Percentiles rank a stretch among this genome's conserved stretches.
Evolutionary conservation across 805 yeast species (phyloP).

Genomic region (Saccharomycopsis oosterbeekiorum): DNA sequence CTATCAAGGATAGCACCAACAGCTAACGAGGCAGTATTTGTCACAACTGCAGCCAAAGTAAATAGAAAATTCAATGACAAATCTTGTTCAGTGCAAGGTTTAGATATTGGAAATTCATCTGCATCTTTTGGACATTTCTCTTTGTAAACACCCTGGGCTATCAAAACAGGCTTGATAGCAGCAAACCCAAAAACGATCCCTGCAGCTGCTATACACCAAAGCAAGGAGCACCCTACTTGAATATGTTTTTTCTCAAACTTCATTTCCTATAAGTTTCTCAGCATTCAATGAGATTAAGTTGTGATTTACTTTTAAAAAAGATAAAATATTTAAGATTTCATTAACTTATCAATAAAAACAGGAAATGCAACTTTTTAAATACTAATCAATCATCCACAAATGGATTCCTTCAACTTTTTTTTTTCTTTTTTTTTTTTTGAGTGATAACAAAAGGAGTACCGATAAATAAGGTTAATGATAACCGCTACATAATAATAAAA

Average conservation of each 20-base stretch:
- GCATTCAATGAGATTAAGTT: background rate
- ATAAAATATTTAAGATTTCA: background rate
- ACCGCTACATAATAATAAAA: too few species aligned
- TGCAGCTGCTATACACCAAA: constrained; percentile 86
- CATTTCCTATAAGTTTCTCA: background rate
- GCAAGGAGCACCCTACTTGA: constrained; percentile 64
- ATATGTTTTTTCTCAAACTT: constrained; percentile 25
- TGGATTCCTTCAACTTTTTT: background rate
- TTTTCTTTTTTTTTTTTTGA: background rate
- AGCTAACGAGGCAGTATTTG: constrained; percentile 72
- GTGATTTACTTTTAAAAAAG: background rate
- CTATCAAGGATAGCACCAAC: constrained; percentile 75
- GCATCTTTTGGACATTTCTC: constrained; percentile 45
- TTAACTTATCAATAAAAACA: too few species aligned
- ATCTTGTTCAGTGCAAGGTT: constrained; percentile 64
- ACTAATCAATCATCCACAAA: background rate
- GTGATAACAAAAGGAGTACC: background rate
- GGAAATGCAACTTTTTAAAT: background rate
- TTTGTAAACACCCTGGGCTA: constrained; percentile 66
- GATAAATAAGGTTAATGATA: background rate
- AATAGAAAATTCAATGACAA: constrained; percentile 72
- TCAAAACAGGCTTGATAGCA: constrained; percentile 77
- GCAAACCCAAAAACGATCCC: constrained; percentile 96
- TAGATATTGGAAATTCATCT: constrained; percentile 40
- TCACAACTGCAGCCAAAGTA: constrained; percentile 76